phyloP scores from a whole-genome alignment of 768 basidiomycete genomes.

The Hygrocybe coccinea region DNA sequence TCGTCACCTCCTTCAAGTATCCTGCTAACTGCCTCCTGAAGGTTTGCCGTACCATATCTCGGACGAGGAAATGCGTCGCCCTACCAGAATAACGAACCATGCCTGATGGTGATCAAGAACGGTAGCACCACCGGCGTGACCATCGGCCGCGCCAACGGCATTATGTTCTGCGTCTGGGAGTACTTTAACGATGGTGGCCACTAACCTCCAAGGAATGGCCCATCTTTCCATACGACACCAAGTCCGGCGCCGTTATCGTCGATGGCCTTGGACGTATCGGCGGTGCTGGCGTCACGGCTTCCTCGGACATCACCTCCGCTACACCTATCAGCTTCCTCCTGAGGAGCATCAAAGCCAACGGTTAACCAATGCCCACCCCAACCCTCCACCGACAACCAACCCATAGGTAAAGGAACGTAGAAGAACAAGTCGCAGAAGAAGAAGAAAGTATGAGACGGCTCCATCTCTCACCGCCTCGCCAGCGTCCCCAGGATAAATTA shows the following conservation, averaged over 20 bases:
- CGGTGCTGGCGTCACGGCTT: slow-evolving; percentile 23
- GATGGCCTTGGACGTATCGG: slow-evolving; percentile 25
- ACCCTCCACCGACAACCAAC: no score
- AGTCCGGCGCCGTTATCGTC: slow-evolving; percentile 30
- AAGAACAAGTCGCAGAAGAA: no score
- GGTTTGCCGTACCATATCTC: slow-evolving; percentile 8
- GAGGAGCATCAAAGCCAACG: slow-evolving; percentile 25
- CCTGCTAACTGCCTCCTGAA: no score
- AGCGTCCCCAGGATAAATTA: no score
- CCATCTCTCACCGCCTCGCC: no score
- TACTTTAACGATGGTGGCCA: slow-evolving; percentile 10
- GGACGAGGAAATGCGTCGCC: slow-evolving; percentile 20
- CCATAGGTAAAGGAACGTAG: no score
- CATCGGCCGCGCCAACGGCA: slow-evolving; percentile 25
- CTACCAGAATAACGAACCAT: slow-evolving; percentile 19
- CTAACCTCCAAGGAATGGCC: slow-evolving; percentile 22
- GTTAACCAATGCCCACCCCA: slow-evolving; percentile 30
- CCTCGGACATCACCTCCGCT: slow-evolving; percentile 29
- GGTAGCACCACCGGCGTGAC: slow-evolving; percentile 25
- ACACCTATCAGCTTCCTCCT: slow-evolving; percentile 29
- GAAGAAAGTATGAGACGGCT: no score
- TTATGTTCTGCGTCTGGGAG: slow-evolving; percentile 23
- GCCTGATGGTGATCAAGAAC: slow-evolving; percentile 27
- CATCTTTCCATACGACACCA: slow-evolving; percentile 24
- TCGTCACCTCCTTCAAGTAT: no score